Percentiles rank a stretch among this genome's conserved stretches.
These are phyloP conservation scores for Teratosphaeria epicoccoides DNA, from an alignment of 2,329 filamentous ascomycete genomes.

Conservation along the genomic window DNA sequence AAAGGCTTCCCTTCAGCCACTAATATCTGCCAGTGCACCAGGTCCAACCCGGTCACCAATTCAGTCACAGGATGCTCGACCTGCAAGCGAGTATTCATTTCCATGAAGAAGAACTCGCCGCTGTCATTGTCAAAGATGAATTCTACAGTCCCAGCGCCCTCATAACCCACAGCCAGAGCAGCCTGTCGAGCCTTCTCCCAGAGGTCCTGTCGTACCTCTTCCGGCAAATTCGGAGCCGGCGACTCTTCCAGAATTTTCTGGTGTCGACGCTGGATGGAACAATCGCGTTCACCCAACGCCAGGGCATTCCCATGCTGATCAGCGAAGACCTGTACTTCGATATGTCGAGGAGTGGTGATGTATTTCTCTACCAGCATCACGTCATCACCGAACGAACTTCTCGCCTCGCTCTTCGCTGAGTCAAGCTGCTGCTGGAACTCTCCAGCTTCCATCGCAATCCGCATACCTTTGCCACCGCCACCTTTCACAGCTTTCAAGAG, in stretches of 20 bases:
- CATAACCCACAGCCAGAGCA: slow-evolving; percentile 53
- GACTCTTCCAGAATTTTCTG: slow-evolving; percentile 59
- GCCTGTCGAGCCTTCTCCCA: slow-evolving; percentile 56
- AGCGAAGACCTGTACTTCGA: slow-evolving; percentile 58
- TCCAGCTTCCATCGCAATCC: slow-evolving; percentile 47
- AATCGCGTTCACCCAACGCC: slow-evolving; percentile 54
- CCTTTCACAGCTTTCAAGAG: slow-evolving; percentile 57
- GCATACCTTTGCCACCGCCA: slow-evolving; percentile 59
- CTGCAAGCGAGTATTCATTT: slow-evolving; percentile 73
- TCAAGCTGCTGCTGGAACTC: slow-evolving; percentile 51
- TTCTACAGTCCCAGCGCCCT: slow-evolving; percentile 57
- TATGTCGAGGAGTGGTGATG: slow-evolving; percentile 55
- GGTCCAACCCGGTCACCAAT: slow-evolving; percentile 62
- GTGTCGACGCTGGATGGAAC: slow-evolving; percentile 54
- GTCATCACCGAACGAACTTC: slow-evolving; percentile 55
- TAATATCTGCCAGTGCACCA: slow-evolving; percentile 92
- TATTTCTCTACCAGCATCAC: slow-evolving; percentile 59
- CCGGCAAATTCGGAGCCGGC: slow-evolving; percentile 51
- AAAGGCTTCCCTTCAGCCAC: slow-evolving; percentile 64
- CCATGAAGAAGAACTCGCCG: slow-evolving; percentile 59
- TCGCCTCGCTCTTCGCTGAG: slow-evolving; percentile 54
- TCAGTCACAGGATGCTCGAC: slow-evolving; percentile 94
- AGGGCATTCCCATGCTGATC: slow-evolving; percentile 56
- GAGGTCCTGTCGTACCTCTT: slow-evolving; percentile 50
- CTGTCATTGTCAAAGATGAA: slow-evolving; percentile 61